Evolutionary conservation across 2,329 filamentous ascomycete genomes (phyloP).

Genomic region (Exophiala viscosa): DNA sequence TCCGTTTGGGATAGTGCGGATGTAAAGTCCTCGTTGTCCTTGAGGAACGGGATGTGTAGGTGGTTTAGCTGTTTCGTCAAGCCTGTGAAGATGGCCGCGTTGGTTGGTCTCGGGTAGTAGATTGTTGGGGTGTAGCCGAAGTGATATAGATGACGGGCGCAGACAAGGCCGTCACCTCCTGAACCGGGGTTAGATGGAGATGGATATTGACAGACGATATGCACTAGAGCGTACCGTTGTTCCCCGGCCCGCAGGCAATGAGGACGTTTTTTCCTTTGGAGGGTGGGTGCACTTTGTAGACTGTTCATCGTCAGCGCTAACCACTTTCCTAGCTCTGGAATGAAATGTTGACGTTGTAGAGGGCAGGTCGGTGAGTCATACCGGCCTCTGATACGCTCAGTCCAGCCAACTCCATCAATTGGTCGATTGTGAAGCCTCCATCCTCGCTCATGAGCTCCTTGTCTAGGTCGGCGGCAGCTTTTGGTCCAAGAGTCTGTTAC

Average conservation of each 20-base stretch:
- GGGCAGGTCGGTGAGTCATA: slow-evolving; percentile 35
- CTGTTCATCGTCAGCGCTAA: slow-evolving; percentile 41
- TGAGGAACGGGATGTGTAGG: slow-evolving; percentile 69
- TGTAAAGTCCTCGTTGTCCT: slow-evolving; percentile 66
- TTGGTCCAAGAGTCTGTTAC: slow-evolving; percentile 71
- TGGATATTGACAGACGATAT: not conserved
- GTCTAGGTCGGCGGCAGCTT: slow-evolving; percentile 83
- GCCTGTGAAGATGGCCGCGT: slow-evolving; percentile 85
- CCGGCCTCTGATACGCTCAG: slow-evolving; percentile 88
- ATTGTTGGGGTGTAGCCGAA: slow-evolving; percentile 87
- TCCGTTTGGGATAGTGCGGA: slow-evolving; percentile 64
- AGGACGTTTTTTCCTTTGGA: slow-evolving; percentile 68
- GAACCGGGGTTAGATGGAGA: not conserved
- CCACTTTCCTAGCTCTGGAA: not conserved
- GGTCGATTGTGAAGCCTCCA: slow-evolving; percentile 85
- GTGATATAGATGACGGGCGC: slow-evolving; percentile 83
- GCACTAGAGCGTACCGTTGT: slow-evolving; percentile 47
- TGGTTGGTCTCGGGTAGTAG: slow-evolving; percentile 89
- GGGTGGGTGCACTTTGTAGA: slow-evolving; percentile 78
- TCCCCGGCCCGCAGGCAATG: slow-evolving; percentile 83
- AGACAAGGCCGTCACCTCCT: slow-evolving; percentile 93
- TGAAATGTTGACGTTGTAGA: slow-evolving; percentile 2
- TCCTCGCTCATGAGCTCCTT: slow-evolving; percentile 86
- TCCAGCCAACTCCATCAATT: slow-evolving; percentile 94
- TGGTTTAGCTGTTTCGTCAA: slow-evolving; percentile 80